Percentiles rank a stretch among this genome's conserved stretches.
Conservation (phyloP, 805 yeast species). For the Pichia nakasei region DNA sequence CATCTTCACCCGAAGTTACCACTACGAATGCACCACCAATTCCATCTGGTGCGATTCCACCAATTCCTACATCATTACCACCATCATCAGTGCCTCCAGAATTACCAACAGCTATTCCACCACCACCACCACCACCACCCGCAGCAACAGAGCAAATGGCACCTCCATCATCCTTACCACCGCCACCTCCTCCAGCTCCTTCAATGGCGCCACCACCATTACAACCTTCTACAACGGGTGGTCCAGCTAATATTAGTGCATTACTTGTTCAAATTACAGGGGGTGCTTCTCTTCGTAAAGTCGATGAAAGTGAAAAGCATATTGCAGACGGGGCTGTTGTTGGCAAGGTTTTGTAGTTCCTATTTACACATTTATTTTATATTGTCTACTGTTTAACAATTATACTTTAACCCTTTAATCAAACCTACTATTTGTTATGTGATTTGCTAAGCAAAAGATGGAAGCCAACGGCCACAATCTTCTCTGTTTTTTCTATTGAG, state of each 20-base stretch:
- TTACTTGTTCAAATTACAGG: conserved; percentile 49
- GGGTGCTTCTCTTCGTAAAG: conserved; percentile 45
- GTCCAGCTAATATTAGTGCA: conserved; percentile 27
- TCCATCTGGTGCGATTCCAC: conserved; percentile 17
- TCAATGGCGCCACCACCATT: conserved; percentile 21
- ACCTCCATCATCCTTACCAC: conserved; percentile 25
- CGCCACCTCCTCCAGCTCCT: conserved; percentile 20
- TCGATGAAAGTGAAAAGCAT: conserved; percentile 38
- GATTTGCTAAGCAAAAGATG: too few relatives aligned
- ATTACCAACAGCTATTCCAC: conserved; percentile 24
- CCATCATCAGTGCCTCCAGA: conserved; percentile 27
- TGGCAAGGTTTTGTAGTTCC: conserved; percentile 36
- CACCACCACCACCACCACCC: conserved; percentile 29
- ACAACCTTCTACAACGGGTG: conserved; percentile 22
- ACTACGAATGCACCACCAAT: conserved; percentile 5
- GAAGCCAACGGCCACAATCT: too few relatives aligned
- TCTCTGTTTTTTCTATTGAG: too few relatives aligned
- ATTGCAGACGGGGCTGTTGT: conserved; percentile 38
- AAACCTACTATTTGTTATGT: too few relatives aligned
- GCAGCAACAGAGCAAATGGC: conserved; percentile 22
- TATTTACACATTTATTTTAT: background rate
- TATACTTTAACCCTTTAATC: too few relatives aligned
- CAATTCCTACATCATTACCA: conserved; percentile 22
- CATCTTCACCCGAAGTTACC: conserved; percentile 14
- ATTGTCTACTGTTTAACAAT: background rate